Percentiles rank a stretch among this genome's conserved stretches.
These are phyloP conservation scores for Coemansia furcata DNA, from an alignment of 192 early-diverging fungal species.

Conservation along the genomic window DNA sequence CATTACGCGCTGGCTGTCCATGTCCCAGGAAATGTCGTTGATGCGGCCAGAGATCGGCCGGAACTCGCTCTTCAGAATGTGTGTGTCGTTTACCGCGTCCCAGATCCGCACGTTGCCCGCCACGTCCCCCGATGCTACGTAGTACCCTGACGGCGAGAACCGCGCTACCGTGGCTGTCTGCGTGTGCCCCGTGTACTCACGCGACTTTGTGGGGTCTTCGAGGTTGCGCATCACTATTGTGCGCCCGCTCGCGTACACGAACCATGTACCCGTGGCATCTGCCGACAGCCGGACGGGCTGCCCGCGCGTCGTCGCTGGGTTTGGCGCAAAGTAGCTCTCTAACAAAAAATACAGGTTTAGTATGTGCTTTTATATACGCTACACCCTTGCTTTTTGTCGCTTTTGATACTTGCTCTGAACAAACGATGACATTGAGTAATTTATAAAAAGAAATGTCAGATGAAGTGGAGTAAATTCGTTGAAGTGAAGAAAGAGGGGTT, in stretches of 20 bases:
- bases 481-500: neutral
- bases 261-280: constrained; percentile 77
- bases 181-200: constrained; percentile 83
- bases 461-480: neutral
- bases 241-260: constrained; percentile 90
- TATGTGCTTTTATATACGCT: neutral
- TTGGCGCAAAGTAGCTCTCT: constrained; percentile 61
- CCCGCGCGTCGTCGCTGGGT: constrained; percentile 77
- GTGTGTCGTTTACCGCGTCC: constrained; percentile 79
- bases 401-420: constrained; percentile 32
- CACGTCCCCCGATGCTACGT: constrained; percentile 93
- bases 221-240: constrained; percentile 84
- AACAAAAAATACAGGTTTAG: constrained; percentile 1
- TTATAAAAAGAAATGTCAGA: neutral
- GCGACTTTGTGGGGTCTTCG: constrained; percentile 27
- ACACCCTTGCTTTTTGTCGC: neutral
- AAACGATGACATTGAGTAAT: constrained; percentile 24
- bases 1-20: constrained; percentile 93
- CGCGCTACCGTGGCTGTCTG: constrained; percentile 78
- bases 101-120: constrained; percentile 89
- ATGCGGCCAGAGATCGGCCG: constrained; percentile 73
- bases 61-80: constrained; percentile 83
- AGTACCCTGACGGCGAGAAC: constrained; percentile 90
- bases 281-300: constrained; percentile 76
- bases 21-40: constrained; percentile 92